Evolutionary conservation across 192 early-diverging fungal genomes (phyloP).

Genomic region (Entophlyctis luteolus): DNA sequence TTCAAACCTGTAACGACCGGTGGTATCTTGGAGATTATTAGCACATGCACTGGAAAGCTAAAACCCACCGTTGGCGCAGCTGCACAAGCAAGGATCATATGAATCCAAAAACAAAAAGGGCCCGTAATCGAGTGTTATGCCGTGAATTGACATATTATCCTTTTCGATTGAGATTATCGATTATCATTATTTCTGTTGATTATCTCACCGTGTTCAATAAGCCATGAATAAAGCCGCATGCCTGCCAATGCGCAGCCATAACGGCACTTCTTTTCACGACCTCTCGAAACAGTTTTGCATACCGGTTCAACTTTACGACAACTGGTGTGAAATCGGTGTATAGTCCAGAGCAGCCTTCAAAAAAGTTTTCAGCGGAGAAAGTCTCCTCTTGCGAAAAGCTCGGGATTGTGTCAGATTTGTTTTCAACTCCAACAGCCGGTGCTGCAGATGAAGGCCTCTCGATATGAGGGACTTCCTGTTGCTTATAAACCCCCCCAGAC

Average conservation of each 20-base stretch:
- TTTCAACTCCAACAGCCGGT: too few species aligned
- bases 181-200: too few species aligned
- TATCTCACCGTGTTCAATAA: constrained; percentile 52
- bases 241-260: constrained; percentile 81
- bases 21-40: too few species aligned
- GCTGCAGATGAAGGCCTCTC: too few species aligned
- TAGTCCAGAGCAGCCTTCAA: constrained; percentile 4
- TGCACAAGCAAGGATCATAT: constrained; percentile 78
- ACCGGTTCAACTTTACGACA: constrained; percentile 38
- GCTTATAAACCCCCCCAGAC: background rate
- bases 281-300: constrained; percentile 53
- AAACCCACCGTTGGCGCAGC: constrained; percentile 56
- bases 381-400: too few species aligned
- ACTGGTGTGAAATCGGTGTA: constrained; percentile 1
- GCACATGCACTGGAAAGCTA: background rate
- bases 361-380: too few species aligned
- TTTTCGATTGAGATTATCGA: too few species aligned
- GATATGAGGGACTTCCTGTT: constrained; percentile 11
- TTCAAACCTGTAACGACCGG: constrained; percentile 71
- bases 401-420: too few species aligned
- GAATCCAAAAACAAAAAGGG: constrained; percentile 79
- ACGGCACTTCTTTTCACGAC: constrained; percentile 62
- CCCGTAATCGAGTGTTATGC: constrained; percentile 83
- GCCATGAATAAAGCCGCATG: constrained; percentile 72
- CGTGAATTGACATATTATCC: constrained; percentile 84